Conservation (phyloP, 192 early-diverging fungal genomes). For the Thamnidium elegans region DNA sequence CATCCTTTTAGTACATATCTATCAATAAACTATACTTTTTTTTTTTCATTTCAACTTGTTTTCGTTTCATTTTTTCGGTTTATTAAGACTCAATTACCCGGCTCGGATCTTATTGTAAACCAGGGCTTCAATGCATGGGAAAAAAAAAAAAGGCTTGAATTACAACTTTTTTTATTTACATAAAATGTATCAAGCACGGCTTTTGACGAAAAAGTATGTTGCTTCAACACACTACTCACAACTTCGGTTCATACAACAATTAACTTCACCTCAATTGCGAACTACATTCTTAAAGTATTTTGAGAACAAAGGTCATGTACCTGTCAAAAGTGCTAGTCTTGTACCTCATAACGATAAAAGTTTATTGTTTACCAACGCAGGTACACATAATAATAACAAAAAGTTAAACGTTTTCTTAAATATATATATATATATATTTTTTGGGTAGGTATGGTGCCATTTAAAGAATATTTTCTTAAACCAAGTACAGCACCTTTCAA, state of each 20-base stretch:
- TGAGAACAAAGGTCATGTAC: slow-evolving; percentile 37
- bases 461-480: slow-evolving; percentile 54
- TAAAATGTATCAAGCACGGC: too few relatives aligned
- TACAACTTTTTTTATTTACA: too few relatives aligned
- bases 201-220: background rate
- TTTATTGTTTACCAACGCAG: slow-evolving; percentile 59
- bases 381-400: background rate
- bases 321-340: slow-evolving; percentile 43
- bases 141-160: too few relatives aligned
- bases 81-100: too few relatives aligned
- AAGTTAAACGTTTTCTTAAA: background rate
- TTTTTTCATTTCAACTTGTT: too few relatives aligned
- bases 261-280: slow-evolving; percentile 45
- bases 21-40: too few relatives aligned
- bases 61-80: too few relatives aligned
- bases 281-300: slow-evolving; percentile 48
- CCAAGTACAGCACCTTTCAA: slow-evolving; percentile 46
- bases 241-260: slow-evolving; percentile 12
- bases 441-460: slow-evolving; percentile 52
- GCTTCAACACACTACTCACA: background rate
- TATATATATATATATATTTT: too few relatives aligned
- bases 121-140: too few relatives aligned
- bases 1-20: too few relatives aligned
- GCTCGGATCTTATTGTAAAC: too few relatives aligned
- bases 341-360: slow-evolving; percentile 59